Evolutionary conservation across 768 basidiomycete genomes (phyloP).

Genomic region (Collybiopsis confluens): DNA sequence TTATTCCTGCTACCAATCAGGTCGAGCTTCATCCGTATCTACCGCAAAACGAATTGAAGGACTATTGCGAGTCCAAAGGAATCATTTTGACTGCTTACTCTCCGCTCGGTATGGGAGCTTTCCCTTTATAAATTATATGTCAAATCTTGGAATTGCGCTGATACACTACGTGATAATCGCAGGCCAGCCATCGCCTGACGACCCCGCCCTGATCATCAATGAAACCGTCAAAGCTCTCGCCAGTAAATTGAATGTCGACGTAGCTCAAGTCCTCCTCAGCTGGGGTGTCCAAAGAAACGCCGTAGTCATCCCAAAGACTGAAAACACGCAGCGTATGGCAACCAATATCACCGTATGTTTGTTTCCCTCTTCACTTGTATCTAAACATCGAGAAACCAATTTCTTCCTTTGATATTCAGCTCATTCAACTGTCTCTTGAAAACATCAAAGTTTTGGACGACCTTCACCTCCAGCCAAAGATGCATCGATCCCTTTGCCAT

Average conservation of each 20-base stretch:
- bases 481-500: conserved; percentile 32
- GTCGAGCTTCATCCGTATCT: conserved; percentile 55
- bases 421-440: conserved; percentile 11
- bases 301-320: conserved; percentile 60
- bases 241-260: conserved; percentile 25
- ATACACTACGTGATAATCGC: background rate
- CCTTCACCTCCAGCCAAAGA: conserved; percentile 35
- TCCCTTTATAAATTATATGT: background rate
- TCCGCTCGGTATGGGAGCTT: conserved; percentile 29
- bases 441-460: conserved; percentile 37
- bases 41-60: conserved; percentile 43
- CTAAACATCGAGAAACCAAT: background rate
- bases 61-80: conserved; percentile 43
- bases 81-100: conserved; percentile 51
- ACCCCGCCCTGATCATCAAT: conserved; percentile 27
- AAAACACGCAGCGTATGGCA: conserved; percentile 40
- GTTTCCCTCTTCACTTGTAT: conserved; percentile 23
- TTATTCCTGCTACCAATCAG: conserved; percentile 54
- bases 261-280: conserved; percentile 54
- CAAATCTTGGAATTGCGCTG: background rate
- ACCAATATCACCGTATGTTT: conserved; percentile 40
- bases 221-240: conserved; percentile 27
- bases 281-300: conserved; percentile 65
- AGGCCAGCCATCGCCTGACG: conserved; percentile 13
- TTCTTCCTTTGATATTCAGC: background rate